Conservation (phyloP, 345 rosid genomes). For the Gossypium rotundifolium region DNA sequence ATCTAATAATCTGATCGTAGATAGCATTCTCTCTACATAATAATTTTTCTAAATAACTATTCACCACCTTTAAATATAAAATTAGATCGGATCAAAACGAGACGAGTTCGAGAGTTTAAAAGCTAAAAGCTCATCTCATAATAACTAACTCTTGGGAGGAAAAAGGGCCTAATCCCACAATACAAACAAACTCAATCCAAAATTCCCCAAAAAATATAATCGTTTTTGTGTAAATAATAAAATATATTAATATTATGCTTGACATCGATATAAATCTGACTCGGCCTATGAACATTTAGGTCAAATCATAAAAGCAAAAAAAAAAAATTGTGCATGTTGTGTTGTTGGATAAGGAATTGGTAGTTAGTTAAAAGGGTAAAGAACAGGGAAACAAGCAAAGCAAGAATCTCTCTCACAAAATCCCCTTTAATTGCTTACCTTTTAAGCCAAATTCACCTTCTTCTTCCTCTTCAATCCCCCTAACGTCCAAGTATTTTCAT, state of each 20-base stretch:
- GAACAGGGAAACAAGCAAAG: neutral
- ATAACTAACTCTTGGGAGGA: neutral
- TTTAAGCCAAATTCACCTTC: neutral
- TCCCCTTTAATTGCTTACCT: neutral
- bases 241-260: no score
- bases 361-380: neutral
- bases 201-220: no score
- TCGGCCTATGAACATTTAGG: no score
- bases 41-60: no score
- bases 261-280: accelerated
- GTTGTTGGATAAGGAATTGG: neutral
- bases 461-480: neutral
- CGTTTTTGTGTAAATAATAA: no score
- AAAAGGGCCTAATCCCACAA: neutral
- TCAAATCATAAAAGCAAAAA: no score
- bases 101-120: neutral
- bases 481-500: conserved; percentile 13
- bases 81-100: no score
- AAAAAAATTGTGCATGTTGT: no score
- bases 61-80: no score
- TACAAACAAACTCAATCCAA: neutral
- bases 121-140: neutral
- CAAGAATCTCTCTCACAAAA: no score
- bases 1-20: no score
- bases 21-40: no score